Percentiles rank a stretch among this genome's conserved stretches.
Conservation (phyloP, 1,284 basidiomycete genomes). For the Moniliella sp. region DNA sequence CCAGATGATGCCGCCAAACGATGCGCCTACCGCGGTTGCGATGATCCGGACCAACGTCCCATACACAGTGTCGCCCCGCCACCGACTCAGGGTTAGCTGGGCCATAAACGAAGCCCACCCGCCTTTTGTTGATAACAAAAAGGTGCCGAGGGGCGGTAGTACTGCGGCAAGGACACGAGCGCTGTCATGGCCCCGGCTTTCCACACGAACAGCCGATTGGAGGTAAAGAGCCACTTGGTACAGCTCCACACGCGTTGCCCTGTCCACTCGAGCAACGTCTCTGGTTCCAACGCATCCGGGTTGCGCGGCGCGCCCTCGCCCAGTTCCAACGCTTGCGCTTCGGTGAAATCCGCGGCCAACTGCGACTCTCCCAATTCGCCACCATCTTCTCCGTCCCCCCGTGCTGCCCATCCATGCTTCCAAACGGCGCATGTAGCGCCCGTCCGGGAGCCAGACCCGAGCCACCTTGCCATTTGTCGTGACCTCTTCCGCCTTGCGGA, state of each 20-base stretch:
- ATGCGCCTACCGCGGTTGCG: slow-evolving; percentile 33
- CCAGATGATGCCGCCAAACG: slow-evolving; percentile 52
- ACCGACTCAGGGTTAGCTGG: slow-evolving; percentile 20
- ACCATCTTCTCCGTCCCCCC: not conserved
- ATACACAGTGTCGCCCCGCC: slow-evolving; percentile 22
- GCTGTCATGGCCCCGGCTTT: slow-evolving; percentile 55
- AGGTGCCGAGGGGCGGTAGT: too few relatives aligned
- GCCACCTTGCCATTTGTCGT: slow-evolving; percentile 41
- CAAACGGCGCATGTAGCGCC: slow-evolving; percentile 35
- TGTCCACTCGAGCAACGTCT: slow-evolving; percentile 11
- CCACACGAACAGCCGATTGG: slow-evolving; percentile 46
- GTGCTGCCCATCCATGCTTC: slow-evolving; percentile 38
- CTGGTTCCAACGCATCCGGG: slow-evolving; percentile 52
- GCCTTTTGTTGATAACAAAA: too few relatives aligned
- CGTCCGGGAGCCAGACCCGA: slow-evolving; percentile 49
- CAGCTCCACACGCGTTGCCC: slow-evolving; percentile 12
- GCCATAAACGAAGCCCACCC: too few relatives aligned
- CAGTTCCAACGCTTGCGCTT: slow-evolving; percentile 27
- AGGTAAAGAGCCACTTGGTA: slow-evolving; percentile 13
- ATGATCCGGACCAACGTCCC: slow-evolving; percentile 16
- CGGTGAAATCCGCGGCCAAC: slow-evolving; percentile 45
- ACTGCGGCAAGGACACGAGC: slow-evolving; percentile 21
- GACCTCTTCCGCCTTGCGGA: slow-evolving; percentile 44
- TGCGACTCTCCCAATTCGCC: slow-evolving; percentile 36
- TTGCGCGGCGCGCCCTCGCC: slow-evolving; percentile 42